Evolutionary conservation across 1,284 basidiomycete species (phyloP), one percentile per base, ranked within the genome.

Genomic region (Bondarzewia mesenterica): DNA sequence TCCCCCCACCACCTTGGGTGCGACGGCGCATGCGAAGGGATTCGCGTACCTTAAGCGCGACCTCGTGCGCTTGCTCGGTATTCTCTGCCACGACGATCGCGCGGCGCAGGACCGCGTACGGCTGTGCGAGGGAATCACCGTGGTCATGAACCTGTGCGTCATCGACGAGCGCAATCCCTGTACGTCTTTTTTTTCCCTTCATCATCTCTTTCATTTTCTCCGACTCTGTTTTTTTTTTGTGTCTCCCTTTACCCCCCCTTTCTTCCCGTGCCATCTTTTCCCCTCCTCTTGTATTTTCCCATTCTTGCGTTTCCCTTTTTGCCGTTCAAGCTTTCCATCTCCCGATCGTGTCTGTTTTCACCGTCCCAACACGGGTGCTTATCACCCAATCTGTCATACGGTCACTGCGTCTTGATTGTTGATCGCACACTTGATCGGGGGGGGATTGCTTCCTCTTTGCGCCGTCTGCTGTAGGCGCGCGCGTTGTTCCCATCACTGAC

Each of bases 101-200:
- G 67, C 63, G 16, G 77, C 83, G 41, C 91, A 93, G 61, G 85
- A 93, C 61, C 75, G 77, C 6, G 75, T 85, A 36, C 75, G 91
- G 35, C 66, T 64, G 40, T 77, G 72, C 48, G 83, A 79, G 5
- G 92, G 92, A 25, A 80, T 95, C 50, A 74, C 81, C 48, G 75
- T 90, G 38, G 74, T 95, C 5, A 80, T 95, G 73, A 84, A 85
- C 56, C 71, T 93, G 68, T 94, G 90, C 62, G 88, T 90, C 20
- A 73, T 92, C 22, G 92, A 96, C 62, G 91, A 93, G 57, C 69
- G 83, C 50, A 95, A 94, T 64, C 89, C 91, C 37, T 93, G 92
- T 94, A 62, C 63, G 82, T 76, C 29, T n/a, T 6, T 32, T n/a
- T 32, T 7, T 14, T 48, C 40, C 35, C 23, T 18, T 15, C 16